Percentiles rank a stretch among this genome's conserved stretches.
Evolutionary conservation across 1,284 basidiomycete species (phyloP).

Genomic region (Heliocybe sulcata): DNA sequence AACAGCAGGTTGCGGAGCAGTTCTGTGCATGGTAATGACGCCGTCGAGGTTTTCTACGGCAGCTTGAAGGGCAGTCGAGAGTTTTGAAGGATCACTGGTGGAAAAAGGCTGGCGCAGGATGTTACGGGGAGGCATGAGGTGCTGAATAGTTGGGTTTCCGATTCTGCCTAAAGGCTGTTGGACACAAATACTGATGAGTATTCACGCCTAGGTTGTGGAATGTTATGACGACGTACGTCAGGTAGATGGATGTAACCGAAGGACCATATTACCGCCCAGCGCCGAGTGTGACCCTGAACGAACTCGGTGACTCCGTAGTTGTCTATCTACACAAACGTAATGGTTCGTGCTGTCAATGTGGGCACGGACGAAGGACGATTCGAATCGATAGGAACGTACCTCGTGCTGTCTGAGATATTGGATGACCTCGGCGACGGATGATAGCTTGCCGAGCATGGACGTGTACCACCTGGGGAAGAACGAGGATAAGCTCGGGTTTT

Average conservation of each 20-base stretch:
- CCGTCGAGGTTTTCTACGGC: background rate
- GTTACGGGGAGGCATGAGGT: background rate
- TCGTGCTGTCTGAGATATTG: slow-evolving; percentile 40
- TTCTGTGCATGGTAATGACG: background rate
- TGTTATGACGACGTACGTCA: slow-evolving; percentile 41
- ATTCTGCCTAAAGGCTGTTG: background rate
- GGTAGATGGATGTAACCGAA: slow-evolving; percentile 56
- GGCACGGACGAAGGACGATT: background rate
- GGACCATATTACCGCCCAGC: slow-evolving; percentile 91
- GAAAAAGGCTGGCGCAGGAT: background rate
- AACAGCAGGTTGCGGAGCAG: background rate
- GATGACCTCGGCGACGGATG: slow-evolving; percentile 65
- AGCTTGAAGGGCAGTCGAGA: background rate
- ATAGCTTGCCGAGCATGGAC: slow-evolving; percentile 83
- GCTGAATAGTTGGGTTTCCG: background rate
- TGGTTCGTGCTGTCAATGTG: background rate
- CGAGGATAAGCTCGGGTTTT: background rate
- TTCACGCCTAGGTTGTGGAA: background rate
- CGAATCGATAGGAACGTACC: slow-evolving; percentile 29
- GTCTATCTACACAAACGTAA: slow-evolving; percentile 42
- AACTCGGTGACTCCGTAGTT: slow-evolving; percentile 85
- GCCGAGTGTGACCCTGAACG: slow-evolving; percentile 76
- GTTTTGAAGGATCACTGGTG: background rate
- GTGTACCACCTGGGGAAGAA: slow-evolving; percentile 75
- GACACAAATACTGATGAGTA: background rate